These are phyloP conservation scores for Mucor mucedo DNA, from an alignment of 371 early-diverging fungal species.

Conservation along the genomic window DNA sequence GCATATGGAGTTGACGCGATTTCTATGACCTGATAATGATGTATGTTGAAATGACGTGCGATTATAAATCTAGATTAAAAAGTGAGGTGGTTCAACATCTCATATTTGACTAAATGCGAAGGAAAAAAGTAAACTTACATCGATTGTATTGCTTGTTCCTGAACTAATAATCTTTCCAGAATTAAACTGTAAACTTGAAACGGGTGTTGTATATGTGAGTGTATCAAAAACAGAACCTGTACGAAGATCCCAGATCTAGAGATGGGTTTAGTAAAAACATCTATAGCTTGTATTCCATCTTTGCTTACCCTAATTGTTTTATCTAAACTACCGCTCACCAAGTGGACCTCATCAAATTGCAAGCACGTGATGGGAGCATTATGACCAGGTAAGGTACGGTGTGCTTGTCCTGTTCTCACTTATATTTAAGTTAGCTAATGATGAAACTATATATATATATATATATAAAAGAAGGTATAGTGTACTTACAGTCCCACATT, in stretches of 20 bases:
- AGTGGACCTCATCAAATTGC: constrained; percentile 77
- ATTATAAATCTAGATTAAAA: constrained; percentile 58
- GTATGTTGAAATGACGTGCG: constrained; percentile 65
- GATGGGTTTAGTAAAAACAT: neutral
- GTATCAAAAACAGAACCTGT: constrained; percentile 71
- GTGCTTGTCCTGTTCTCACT: constrained; percentile 82
- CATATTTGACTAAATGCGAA: too few relatives aligned
- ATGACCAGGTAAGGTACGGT: constrained; percentile 78
- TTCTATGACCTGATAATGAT: constrained; percentile 53
- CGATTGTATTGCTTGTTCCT: constrained; percentile 51
- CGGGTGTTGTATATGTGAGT: constrained; percentile 56
- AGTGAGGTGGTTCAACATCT: neutral
- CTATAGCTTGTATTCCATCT: neutral
- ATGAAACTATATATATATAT: neutral
- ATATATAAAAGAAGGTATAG: neutral
- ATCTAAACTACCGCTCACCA: constrained; percentile 84
- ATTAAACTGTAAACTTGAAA: constrained; percentile 68
- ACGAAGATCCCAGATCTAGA: constrained; percentile 81
- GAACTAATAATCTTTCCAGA: constrained; percentile 56
- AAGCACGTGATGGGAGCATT: constrained; percentile 72
- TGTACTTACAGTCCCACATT: constrained; percentile 82
- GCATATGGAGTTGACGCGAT: constrained; percentile 51
- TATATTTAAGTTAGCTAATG: neutral
- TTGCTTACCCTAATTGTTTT: constrained; percentile 59
- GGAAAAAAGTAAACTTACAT: constrained; percentile 41